Conservation (phyloP, 2,329 filamentous ascomycete genomes). For the Pezicula neosporulosa region DNA sequence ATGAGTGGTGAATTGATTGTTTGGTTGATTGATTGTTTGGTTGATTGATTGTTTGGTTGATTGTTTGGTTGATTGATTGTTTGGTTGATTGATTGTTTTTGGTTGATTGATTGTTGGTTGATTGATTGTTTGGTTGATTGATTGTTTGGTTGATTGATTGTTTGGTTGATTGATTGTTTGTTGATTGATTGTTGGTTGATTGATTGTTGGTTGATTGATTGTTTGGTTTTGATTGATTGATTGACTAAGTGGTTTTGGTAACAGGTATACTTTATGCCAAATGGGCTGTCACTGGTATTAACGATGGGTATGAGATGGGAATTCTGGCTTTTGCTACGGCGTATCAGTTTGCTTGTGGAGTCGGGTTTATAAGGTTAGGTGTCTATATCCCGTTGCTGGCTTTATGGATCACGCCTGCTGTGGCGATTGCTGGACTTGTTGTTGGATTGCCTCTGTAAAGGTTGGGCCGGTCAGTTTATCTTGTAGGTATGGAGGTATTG, state of each 20-base stretch:
- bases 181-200: too few species aligned
- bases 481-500: too few species aligned
- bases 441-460: too few species aligned
- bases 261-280: background rate
- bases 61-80: too few species aligned
- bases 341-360: background rate
- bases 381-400: background rate
- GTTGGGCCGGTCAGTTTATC: too few species aligned
- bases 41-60: background rate
- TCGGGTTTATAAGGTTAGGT: background rate
- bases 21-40: background rate
- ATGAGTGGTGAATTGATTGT: background rate
- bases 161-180: background rate
- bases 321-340: background rate
- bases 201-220: background rate
- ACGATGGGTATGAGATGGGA: background rate
- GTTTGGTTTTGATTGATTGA: background rate
- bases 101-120: too few species aligned
- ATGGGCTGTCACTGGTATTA: background rate
- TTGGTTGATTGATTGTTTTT: background rate
- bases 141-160: background rate
- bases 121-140: background rate
- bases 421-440: background rate
- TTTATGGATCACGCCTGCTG: background rate
- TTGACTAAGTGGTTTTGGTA: background rate